Base-by-base conservation (phyloP, 495 filamentous ascomycete species). In the Penicillium waksmanii region DNA sequence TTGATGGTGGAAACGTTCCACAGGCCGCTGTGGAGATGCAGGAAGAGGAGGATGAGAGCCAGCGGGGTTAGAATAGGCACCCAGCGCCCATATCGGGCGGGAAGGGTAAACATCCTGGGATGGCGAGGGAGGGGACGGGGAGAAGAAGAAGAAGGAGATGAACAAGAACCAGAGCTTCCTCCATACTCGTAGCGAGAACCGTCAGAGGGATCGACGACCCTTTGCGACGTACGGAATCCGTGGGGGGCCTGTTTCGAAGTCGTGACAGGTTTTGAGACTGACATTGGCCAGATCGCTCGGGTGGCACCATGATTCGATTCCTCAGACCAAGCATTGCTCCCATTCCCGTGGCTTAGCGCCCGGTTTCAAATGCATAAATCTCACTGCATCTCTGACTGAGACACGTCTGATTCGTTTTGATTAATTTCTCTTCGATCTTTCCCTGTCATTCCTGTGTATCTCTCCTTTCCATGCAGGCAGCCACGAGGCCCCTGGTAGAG, bases 11-110 rank as follows among this genome's bases (percentile, higher is more conserved):
- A 52, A 23, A 55, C 38, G 12, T 42, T 34, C 12, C 62, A 49
- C 8, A 64, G 52, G n/a, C 50, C 38, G 21, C 57, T 21, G 11
- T 58, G 48, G 11, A 70, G 55, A 19, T 70, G 67, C 5, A 70
- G 19, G 15, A 68, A 60, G 18, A 70, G 33, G 0, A 59, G 34
- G 9, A 68, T 49, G 18, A 70, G 31, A 25, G 51, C 53, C 31
- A 60, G 23, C 23, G 55, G 53, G 4, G 56, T 58, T 13, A 68
- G 47, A 17, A 68, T 34, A 36, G 60, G 65, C 31, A 63, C 60
- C 62, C 65, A 68, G 42, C 67, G 67, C 52, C 65, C 60, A 62
- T 70, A 70, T 17, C 67, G 67, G 58, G 63, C 62, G 50, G 65
- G 65, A 35, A 68, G 51, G 17, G 46, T 23, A 5, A 42, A 53